These are phyloP conservation scores for Bipolaris cookei DNA, from an alignment of 2,329 filamentous ascomycete species.

Conservation along the genomic window DNA sequence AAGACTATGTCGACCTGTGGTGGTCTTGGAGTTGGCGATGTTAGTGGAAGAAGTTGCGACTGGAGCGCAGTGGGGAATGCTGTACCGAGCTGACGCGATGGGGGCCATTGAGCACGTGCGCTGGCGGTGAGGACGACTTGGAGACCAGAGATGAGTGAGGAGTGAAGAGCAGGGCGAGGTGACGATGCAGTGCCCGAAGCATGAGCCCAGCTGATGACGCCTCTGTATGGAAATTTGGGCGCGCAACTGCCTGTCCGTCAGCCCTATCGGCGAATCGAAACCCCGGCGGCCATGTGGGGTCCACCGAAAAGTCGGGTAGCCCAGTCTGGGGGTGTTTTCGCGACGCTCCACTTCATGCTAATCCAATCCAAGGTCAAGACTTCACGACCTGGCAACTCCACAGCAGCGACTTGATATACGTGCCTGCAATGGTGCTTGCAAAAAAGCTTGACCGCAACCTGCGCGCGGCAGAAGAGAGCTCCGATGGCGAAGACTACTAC, in stretches of 20 bases:
- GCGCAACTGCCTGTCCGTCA: conserved; percentile 21
- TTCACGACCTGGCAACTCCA: neutral
- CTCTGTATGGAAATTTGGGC: conserved; percentile 6
- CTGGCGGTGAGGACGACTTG: conserved; percentile 17
- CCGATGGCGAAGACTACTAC: conserved; percentile 48
- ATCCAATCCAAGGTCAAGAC: neutral
- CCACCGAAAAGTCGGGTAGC: conserved; percentile 21
- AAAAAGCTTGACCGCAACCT: conserved; percentile 47
- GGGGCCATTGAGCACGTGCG: conserved; percentile 36
- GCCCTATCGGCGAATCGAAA: conserved; percentile 18
- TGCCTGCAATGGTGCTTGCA: conserved; percentile 41
- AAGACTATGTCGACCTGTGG: conserved; percentile 30
- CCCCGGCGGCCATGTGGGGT: conserved; percentile 20
- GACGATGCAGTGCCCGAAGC: conserved; percentile 17
- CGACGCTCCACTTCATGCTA: conserved; percentile 4
- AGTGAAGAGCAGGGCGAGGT: conserved; percentile 15
- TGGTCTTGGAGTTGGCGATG: conserved; percentile 28
- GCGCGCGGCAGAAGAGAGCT: conserved; percentile 45
- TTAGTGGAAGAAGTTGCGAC: conserved; percentile 36
- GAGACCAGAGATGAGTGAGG: conserved; percentile 12
- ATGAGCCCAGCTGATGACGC: conserved; percentile 9
- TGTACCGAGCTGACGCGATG: conserved; percentile 34
- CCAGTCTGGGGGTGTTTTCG: conserved; percentile 3
- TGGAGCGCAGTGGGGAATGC: conserved; percentile 30
- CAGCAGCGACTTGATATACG: neutral